Base-by-base conservation (phyloP, 495 filamentous ascomycete genomes). In the Penicillium psychrofluorescens region DNA sequence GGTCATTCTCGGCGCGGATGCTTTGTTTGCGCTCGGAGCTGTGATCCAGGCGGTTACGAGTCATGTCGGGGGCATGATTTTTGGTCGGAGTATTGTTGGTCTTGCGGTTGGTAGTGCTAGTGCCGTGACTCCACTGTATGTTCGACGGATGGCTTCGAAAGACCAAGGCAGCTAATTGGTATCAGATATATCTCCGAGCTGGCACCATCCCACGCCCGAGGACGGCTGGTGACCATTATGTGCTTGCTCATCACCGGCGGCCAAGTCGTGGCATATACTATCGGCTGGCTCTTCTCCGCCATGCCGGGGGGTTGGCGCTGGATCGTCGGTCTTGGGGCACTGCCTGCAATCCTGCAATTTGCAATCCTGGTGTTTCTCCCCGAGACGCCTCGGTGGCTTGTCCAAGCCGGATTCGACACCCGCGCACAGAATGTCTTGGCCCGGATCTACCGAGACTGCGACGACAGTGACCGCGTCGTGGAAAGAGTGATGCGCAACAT, bases 301-400 rank as follows among this genome's bases (percentile, higher is more conserved):
- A 67, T 74, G 43, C 56, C 63, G 32, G 78, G 76, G 11, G 88
- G 84, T 14, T 96, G 90, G 90, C 69, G 90, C 44, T 94, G 85
- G 81, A 86, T 94, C 74, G 88, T 96, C 1, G 90, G 90, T 0
- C 64, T 96, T 8, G 90, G 90, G 2, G 87, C 84, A 22, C 41
- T 82, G 38, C 90, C 90, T 0, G 90, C 89, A 7, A 65, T 78
- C 4, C 44, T 88, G 7, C 90, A 95, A 59, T 75, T 78, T 31
- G 52, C 71, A 0, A 59, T 89, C 15, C 64, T 95, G 45, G 42
- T 77, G 2, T 56, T 77, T 34, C 77, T 95, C 72, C 88, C 90
- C 0, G 90, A 96, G 62, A 90, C 84, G 6, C 90, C 90, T 31
- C 72, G 90, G 15, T 95, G 88, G 88, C 71, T 95, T 36, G 80